Conservation (phyloP, 2,329 filamentous ascomycete species). For the Ustilaginoidea virens region DNA sequence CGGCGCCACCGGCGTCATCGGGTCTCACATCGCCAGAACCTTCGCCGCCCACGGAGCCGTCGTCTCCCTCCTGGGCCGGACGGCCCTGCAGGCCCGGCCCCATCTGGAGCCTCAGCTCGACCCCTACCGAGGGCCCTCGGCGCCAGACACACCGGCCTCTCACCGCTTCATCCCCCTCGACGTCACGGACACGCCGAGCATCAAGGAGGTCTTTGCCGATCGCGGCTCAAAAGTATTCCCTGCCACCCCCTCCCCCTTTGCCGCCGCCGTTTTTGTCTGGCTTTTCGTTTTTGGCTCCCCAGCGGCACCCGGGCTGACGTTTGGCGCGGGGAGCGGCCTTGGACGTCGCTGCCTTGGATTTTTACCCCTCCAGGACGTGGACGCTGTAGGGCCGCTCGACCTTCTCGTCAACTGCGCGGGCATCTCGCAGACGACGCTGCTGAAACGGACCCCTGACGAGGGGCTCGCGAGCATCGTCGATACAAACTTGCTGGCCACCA, state of each 20-base stretch:
- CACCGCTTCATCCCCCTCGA: constrained; percentile 22
- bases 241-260: too few relatives aligned
- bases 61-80: constrained; percentile 46
- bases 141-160: constrained; percentile 7
- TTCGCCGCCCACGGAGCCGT: constrained; percentile 47
- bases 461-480: constrained; percentile 43
- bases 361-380: background rate
- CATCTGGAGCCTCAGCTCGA: constrained; percentile 18
- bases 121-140: constrained; percentile 8
- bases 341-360: too few relatives aligned
- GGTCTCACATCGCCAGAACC: constrained; percentile 47
- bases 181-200: constrained; percentile 12
- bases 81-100: constrained; percentile 28
- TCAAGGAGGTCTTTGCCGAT: constrained; percentile 16
- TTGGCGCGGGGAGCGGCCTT: too few relatives aligned
- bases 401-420: constrained; percentile 73
- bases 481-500: constrained; percentile 56
- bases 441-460: constrained; percentile 36
- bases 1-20: constrained; percentile 57
- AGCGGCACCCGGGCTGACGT: too few relatives aligned
- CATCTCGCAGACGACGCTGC: constrained; percentile 46
- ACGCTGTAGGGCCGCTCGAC: constrained; percentile 22
- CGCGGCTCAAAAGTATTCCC: too few relatives aligned
- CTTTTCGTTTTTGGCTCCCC: too few relatives aligned
- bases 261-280: too few relatives aligned